Base-by-base conservation (phyloP, 2,329 filamentous ascomycete genomes). In the Arthrobotrys conoides region DNA sequence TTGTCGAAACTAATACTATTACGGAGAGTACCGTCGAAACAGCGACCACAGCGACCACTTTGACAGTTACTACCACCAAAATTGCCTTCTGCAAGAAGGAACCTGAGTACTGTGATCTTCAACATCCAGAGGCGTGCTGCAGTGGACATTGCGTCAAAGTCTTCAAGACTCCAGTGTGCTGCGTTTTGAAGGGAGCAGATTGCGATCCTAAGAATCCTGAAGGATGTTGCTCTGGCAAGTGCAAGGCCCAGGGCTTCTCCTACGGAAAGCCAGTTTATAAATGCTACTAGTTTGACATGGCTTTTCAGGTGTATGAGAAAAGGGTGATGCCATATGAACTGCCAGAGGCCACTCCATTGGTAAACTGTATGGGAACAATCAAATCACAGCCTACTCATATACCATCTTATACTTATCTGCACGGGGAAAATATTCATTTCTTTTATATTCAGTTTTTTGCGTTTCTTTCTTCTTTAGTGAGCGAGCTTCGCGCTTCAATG, bases 201-300 rank as follows among this genome's bases (percentile, higher is more conserved):
- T 61, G 57, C 57, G 36, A 61, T 24, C 5, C 5, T 27, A 12
- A n/a, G n/a, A 0, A 44, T 8, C 36, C 57, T 12, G 12, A 27
- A 24, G 5, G 3, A 27, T 61, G 57, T 12, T 61, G 57, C 20
- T 61, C 57, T 27, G 57, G 57, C 2, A 61, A 61, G 6, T 61
- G 57, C 57, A 61, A 61, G 20, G 36, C 36, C 18, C 18, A 44
- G 12, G 20, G 36, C 20, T 44, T 24, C 20, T 44, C 57, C 5
- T 61, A 61, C 18, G 57, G 57, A 2, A 24, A 44, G 36, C 36
- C 33, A 27, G 20, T 44, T 18, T 61, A 16, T 36, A 20, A 5
- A 1, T 61, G 57, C 36, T 61, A 61, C 20, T 61, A 61, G 57
- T 61, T n/a, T 27, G 10, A n/a, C 20, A 16, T n/a, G n/a, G n/a